A percentile compares a stretch with the other conserved stretches of the same genome.
Conservation (phyloP, 495 filamentous ascomycete genomes). For the Aspergillus olivimuriae region DNA sequence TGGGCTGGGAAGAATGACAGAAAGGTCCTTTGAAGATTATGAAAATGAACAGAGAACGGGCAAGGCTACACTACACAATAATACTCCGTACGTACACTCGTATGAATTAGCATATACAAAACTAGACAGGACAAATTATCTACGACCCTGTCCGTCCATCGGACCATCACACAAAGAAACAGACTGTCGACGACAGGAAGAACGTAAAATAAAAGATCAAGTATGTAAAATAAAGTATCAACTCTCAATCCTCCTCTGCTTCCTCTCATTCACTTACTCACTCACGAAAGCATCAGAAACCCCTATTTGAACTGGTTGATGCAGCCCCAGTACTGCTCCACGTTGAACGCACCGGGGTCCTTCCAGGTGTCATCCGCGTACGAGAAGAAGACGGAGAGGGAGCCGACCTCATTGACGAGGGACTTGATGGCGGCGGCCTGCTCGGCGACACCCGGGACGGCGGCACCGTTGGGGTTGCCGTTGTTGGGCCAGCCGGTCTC, state of each 20-base stretch:
- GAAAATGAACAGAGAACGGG: no score
- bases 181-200: neutral
- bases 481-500: constrained; percentile 86
- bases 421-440: constrained; percentile 65
- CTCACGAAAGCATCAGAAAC: constrained; percentile 1
- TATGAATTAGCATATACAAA: constrained; percentile 1
- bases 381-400: constrained; percentile 68
- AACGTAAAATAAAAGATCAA: constrained; percentile 2
- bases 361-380: constrained; percentile 82
- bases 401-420: constrained; percentile 52
- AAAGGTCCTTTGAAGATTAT: no score
- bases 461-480: constrained; percentile 63
- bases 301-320: constrained; percentile 44
- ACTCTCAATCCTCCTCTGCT: no score
- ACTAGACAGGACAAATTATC: no score
- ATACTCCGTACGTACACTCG: neutral
- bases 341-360: constrained; percentile 55
- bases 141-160: no score
- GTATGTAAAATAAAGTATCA: neutral
- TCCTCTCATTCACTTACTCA: constrained; percentile 14
- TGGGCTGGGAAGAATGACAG: no score
- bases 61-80: neutral
- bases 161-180: neutral
- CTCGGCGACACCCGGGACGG: constrained; percentile 57
- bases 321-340: constrained; percentile 78